Base-by-base conservation (phyloP, 768 basidiomycete genomes). In the Mycena leptocephala region DNA sequence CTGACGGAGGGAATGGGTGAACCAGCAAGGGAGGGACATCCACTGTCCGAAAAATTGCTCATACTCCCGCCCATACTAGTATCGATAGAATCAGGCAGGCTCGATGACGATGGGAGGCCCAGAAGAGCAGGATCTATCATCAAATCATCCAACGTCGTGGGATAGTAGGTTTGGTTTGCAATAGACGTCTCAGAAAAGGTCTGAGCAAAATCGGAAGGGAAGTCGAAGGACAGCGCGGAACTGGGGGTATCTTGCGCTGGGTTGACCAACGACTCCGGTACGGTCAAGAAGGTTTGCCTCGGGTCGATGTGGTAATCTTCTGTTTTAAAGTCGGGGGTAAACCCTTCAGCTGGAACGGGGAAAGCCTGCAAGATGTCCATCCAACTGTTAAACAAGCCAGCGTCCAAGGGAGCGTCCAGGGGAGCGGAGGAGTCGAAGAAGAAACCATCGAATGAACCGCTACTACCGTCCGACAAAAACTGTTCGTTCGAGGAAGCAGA, bases 311-410 rank as follows among this genome's bases (percentile, higher is more conserved):
- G 55, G 63, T 64, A 13, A 46, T 63, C 46, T 71, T 58, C 72
- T 68, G 18, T 37, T 69, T 69, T 62, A n/a, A 78, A 78, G 58
- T 75, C 61, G 20, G 72, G 79, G 16, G 79, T 71, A 43, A 83
- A 80, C 16, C 80, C 85, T 53, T 84, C 84, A 22, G 82, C 80
- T 22, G 83, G 81, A 32, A 86, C 79, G 9, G 89, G 85, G 64
- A 90, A 88, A 2, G 86, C 82, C 53, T 90, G 86, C n/a, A 92
- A 83, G 61, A 89, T 86, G 64, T 85, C 87, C 82, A 91, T 84
- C 90, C 90, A 91, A 43, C 85, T 88, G 75, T 92, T 88, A 74
- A 90, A 86, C 14, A 87, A 79, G 26, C 84, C 76, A 63, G 86
- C 84, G 76, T 91, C 90, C 48, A 83, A 78, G 18, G 76, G 58